phyloP scores from a whole-genome alignment of 768 basidiomycete species.

The Mycena vitilis region DNA sequence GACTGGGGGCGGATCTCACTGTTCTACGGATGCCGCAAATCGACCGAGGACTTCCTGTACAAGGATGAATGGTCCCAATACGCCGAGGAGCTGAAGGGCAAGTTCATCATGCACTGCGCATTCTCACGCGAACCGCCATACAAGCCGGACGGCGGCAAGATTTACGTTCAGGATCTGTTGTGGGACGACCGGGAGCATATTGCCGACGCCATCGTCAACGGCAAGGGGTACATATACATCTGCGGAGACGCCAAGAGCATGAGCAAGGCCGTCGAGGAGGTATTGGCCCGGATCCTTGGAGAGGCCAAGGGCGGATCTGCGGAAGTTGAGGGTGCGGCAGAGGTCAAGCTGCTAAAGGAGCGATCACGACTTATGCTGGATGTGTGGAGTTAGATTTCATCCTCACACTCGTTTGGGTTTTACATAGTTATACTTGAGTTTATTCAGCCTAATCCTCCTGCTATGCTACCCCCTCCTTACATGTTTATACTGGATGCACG shows the following conservation, averaged over 20 bases:
- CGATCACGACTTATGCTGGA: constrained; percentile 87
- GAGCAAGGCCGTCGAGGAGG: constrained; percentile 95
- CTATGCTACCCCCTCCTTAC: constrained; percentile 21
- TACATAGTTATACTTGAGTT: constrained; percentile 24
- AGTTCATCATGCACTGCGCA: constrained; percentile 89
- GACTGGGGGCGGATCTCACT: constrained; percentile 97
- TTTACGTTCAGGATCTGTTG: constrained; percentile 98
- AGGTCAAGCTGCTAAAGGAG: constrained; percentile 96
- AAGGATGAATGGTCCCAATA: constrained; percentile 96
- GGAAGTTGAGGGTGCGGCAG: constrained; percentile 89
- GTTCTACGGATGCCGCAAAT: constrained; percentile 96
- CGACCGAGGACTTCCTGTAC: constrained; percentile 93
- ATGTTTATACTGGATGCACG: constrained; percentile 18
- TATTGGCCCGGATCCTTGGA: constrained; percentile 84
- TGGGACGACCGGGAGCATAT: constrained; percentile 89
- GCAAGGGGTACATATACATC: constrained; percentile 97
- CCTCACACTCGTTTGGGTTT: constrained; percentile 16
- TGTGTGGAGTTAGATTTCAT: constrained; percentile 79
- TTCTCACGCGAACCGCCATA: constrained; percentile 91
- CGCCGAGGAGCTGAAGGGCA: constrained; percentile 86
- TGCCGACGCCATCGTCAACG: constrained; percentile 89
- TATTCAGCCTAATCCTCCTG: constrained; percentile 28
- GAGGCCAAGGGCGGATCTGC: constrained; percentile 93
- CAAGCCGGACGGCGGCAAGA: constrained; percentile 92
- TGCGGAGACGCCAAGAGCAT: constrained; percentile 98